Percentiles rank a stretch among this genome's conserved stretches.
phyloP scores from a whole-genome alignment of 2,329 filamentous ascomycete genomes.

The Xylariaceae sp. region DNA sequence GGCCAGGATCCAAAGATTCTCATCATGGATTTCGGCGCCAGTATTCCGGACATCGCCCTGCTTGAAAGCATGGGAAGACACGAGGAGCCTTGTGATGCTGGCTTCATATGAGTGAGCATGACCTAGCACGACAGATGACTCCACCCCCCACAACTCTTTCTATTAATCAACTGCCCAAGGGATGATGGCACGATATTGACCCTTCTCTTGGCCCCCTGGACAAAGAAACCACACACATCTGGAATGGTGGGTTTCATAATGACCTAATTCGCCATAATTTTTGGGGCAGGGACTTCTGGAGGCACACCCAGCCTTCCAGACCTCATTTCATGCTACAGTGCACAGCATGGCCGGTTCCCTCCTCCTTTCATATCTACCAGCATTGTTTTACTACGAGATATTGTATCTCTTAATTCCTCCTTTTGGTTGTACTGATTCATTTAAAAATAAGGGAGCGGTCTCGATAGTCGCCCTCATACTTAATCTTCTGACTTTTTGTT shows the following conservation, averaged over 20 bases:
- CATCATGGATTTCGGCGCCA: slow-evolving; percentile 83
- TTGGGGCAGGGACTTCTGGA: background rate
- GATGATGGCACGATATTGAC: background rate
- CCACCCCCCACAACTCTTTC: too few relatives aligned
- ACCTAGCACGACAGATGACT: background rate
- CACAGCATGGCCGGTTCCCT: background rate
- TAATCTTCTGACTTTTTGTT: too few relatives aligned
- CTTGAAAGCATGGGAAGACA: slow-evolving; percentile 45
- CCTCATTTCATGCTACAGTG: background rate
- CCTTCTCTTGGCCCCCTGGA: too few relatives aligned
- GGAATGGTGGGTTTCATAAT: slow-evolving; percentile 3
- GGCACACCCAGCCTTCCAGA: background rate
- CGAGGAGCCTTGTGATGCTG: slow-evolving; percentile 30
- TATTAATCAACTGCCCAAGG: too few relatives aligned
- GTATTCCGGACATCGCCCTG: slow-evolving; percentile 52
- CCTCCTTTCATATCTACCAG: background rate
- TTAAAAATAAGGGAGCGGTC: too few relatives aligned
- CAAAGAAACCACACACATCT: background rate
- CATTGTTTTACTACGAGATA: background rate
- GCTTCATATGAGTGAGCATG: slow-evolving; percentile 30
- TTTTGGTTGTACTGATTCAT: too few relatives aligned
- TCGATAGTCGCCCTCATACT: too few relatives aligned
- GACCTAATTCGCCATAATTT: background rate
- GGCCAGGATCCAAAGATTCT: slow-evolving; percentile 90
- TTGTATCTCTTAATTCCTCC: too few relatives aligned